Evolutionary conservation across 441 rosid genomes (phyloP).

Genomic region (California macrophylla): DNA sequence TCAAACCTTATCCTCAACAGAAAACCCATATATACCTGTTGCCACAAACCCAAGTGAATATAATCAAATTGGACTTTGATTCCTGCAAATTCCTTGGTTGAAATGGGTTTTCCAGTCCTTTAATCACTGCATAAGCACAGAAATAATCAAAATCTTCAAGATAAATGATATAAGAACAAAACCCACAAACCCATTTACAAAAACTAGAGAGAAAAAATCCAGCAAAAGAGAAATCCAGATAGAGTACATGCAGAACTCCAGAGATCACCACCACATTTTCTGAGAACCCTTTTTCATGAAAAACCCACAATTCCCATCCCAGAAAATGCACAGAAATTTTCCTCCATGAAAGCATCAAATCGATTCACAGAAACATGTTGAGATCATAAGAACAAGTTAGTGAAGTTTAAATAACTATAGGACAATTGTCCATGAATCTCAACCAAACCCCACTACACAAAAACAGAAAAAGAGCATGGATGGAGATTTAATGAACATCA

Average conservation of each 20-base stretch:
- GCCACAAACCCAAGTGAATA: neutral
- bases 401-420: too few relatives aligned
- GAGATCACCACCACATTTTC: neutral
- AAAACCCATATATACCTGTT: too few relatives aligned
- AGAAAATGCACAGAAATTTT: neutral
- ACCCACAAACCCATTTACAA: neutral
- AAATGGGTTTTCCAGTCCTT: constrained; percentile 10
- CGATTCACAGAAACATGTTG: neutral
- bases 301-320: neutral
- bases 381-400: too few relatives aligned
- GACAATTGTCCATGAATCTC: too few relatives aligned
- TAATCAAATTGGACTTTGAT: constrained; percentile 1
- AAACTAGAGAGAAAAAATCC: neutral
- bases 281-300: neutral
- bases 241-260: neutral
- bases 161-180: neutral
- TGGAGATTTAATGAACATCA: neutral
- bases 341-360: neutral
- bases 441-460: neutral
- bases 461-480: neutral
- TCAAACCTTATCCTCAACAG: neutral
- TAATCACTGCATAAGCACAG: constrained; percentile 14
- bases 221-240: neutral
- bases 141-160: constrained; percentile 5
- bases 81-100: constrained; percentile 13